These are phyloP conservation scores for Diaporthe helianthi DNA, from an alignment of 2,329 filamentous ascomycete genomes.

Conservation along the genomic window DNA sequence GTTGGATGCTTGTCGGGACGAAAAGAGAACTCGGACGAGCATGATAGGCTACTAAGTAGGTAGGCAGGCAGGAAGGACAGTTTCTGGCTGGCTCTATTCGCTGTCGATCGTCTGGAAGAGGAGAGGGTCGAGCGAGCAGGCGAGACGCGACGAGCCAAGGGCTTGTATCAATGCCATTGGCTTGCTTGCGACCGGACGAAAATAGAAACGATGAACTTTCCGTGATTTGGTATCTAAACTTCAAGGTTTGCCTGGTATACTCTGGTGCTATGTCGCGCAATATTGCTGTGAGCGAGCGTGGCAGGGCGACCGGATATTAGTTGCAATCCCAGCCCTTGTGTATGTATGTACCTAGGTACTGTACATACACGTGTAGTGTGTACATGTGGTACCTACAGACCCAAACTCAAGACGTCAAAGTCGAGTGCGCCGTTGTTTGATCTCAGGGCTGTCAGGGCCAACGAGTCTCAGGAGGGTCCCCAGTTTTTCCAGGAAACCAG, in stretches of 20 bases:
- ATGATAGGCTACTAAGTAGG: not conserved
- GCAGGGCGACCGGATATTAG: conserved; percentile 24
- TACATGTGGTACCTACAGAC: not conserved
- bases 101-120: conserved; percentile 11
- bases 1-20: conserved; percentile 5
- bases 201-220: conserved; percentile 11
- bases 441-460: not conserved
- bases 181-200: conserved; percentile 8
- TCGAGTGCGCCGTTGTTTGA: not conserved
- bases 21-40: conserved; percentile 8
- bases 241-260: not conserved
- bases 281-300: conserved; percentile 12
- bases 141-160: conserved; percentile 21
- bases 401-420: not conserved
- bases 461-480: conserved; percentile 21
- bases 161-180: conserved; percentile 5
- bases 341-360: not conserved
- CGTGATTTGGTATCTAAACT: not conserved
- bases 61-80: no score
- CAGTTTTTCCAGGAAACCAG: conserved; percentile 28
- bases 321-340: not conserved
- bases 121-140: conserved; percentile 9
- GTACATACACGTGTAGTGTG: no score
- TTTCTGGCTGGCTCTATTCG: not conserved
- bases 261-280: not conserved